phyloP scores from a whole-genome alignment of 108 stramenopile species.

The Cyclotella kingstonii region DNA sequence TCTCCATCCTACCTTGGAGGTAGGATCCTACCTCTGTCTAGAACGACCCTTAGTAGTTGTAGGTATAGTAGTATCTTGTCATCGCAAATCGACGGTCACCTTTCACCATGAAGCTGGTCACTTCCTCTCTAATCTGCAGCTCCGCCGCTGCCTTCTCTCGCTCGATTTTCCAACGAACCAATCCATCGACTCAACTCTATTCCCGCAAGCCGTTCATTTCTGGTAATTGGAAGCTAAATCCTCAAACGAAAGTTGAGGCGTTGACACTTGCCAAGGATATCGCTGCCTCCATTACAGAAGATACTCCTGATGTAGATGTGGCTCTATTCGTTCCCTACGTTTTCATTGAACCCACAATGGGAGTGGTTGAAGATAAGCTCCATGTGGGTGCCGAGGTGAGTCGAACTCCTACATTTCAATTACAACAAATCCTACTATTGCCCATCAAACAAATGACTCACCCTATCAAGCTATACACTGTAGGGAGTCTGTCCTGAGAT shows the following conservation, averaged over 20 bases:
- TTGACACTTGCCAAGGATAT: constrained; percentile 62
- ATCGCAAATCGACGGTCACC: too few relatives aligned
- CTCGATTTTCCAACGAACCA: constrained; percentile 11
- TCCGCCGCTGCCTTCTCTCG: constrained; percentile 58
- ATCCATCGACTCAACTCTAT: constrained; percentile 31
- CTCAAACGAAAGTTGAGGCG: constrained; percentile 71
- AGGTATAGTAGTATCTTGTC: too few relatives aligned
- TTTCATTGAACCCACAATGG: constrained; percentile 71
- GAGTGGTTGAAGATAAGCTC: constrained; percentile 57
- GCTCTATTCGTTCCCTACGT: constrained; percentile 83
- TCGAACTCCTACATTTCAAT: constrained; percentile 1
- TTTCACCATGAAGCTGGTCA: constrained; percentile 49
- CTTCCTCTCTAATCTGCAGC: constrained; percentile 42
- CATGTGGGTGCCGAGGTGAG: constrained; percentile 77
- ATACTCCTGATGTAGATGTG: constrained; percentile 71
- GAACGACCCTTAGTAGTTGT: too few relatives aligned
- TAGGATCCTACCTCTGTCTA: too few relatives aligned
- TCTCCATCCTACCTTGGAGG: too few relatives aligned
- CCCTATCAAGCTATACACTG: not conserved
- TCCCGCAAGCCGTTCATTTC: constrained; percentile 81
- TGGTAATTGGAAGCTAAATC: constrained; percentile 97
- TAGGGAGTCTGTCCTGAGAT: constrained; percentile 69
- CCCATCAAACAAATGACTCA: constrained; percentile 1
- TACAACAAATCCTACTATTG: not conserved
- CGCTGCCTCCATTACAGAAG: constrained; percentile 56